phyloP scores from a whole-genome alignment of 2,329 filamentous ascomycete species.

The Scedosporium minutisporum region DNA sequence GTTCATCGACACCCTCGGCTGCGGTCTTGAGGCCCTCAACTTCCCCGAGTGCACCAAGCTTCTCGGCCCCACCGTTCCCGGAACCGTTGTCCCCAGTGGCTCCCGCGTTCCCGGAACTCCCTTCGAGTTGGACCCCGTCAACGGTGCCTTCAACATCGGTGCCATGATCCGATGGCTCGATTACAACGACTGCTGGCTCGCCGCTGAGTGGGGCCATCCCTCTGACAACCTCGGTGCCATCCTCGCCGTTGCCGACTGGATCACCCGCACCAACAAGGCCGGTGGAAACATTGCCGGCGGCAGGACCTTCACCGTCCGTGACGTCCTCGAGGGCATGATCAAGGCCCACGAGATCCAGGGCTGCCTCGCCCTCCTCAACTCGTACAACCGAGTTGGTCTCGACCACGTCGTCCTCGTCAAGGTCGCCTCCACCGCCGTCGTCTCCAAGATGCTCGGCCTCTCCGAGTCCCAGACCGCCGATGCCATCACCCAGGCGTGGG shows the following conservation, averaged over 20 bases:
- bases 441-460: slow-evolving; percentile 90
- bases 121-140: slow-evolving; percentile 90
- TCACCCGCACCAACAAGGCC: slow-evolving; percentile 77
- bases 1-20: slow-evolving; percentile 93
- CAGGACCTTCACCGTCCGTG: slow-evolving; percentile 78
- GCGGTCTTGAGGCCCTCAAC: slow-evolving; percentile 86
- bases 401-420: slow-evolving; percentile 98
- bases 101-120: slow-evolving; percentile 83
- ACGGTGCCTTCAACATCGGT: slow-evolving; percentile 97
- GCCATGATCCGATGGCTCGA: slow-evolving; percentile 98
- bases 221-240: slow-evolving; percentile 98
- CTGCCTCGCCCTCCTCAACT: slow-evolving; percentile 92
- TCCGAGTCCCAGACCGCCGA: slow-evolving; percentile 85
- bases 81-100: slow-evolving; percentile 85
- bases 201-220: slow-evolving; percentile 97
- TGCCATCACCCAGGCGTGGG: slow-evolving; percentile 93
- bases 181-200: slow-evolving; percentile 99
- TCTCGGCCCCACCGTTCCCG: slow-evolving; percentile 82
- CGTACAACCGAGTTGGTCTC: slow-evolving; percentile 95
- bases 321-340: slow-evolving; percentile 95
- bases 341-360: slow-evolving; percentile 99
- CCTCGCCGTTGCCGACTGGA: slow-evolving; percentile 93
- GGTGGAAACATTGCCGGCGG: slow-evolving; percentile 74
- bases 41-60: slow-evolving; percentile 96
- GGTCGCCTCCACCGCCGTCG: slow-evolving; percentile 87